phyloP scores from a whole-genome alignment of 2,329 filamentous ascomycete genomes.

The Aspergillus glaucus region DNA sequence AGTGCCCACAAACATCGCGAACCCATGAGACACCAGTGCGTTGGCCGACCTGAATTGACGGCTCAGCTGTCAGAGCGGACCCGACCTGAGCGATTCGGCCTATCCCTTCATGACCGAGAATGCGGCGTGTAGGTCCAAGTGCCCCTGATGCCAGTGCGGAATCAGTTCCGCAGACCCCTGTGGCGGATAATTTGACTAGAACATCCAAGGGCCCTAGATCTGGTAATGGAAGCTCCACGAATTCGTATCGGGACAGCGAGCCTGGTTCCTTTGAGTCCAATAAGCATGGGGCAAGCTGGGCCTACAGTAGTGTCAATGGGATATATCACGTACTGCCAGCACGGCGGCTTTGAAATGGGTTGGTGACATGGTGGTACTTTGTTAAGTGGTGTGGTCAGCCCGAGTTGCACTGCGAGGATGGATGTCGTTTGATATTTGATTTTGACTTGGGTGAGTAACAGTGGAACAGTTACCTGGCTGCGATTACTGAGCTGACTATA shows the following conservation, averaged over 20 bases:
- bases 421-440: too few species aligned
- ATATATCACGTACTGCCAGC: too few species aligned
- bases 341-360: too few species aligned
- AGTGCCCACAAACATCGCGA: constrained; percentile 13
- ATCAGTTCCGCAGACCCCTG: neutral
- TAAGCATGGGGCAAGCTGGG: too few species aligned
- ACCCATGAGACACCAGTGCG: constrained; percentile 17
- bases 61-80: constrained; percentile 17
- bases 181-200: neutral
- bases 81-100: constrained; percentile 37
- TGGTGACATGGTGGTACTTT: too few species aligned
- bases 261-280: too few species aligned
- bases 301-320: too few species aligned
- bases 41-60: constrained; percentile 15
- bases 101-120: constrained; percentile 41
- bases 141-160: neutral
- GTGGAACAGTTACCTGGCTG: too few species aligned
- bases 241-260: neutral
- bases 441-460: too few species aligned
- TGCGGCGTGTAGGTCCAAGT: neutral
- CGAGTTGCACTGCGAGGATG: too few species aligned
- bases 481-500: too few species aligned
- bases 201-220: neutral
- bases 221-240: neutral
- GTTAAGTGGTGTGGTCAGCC: too few species aligned